Evolutionary conservation across 768 basidiomycete genomes (phyloP), one percentile per base, ranked within the genome.

Genomic region (Hemileccinum rubropunctum): DNA sequence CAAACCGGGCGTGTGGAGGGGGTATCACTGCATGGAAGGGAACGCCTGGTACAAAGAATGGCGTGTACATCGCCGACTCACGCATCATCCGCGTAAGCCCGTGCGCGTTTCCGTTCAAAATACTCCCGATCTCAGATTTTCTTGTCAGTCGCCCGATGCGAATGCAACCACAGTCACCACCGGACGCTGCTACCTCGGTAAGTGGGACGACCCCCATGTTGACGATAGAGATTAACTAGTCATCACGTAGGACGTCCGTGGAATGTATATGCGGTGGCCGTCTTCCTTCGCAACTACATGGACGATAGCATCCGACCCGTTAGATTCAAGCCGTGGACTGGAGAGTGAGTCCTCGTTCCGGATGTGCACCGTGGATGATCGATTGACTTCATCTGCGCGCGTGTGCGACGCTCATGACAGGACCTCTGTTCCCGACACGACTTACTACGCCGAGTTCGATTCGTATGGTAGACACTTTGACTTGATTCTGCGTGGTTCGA

Each of bases 11-110:
- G 0, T 84, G 81, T 48, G 84, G 83, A 0, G 85, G 84, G 3
- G 83, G 82, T 1, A 73, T 86, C 14, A 76, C 76, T 10, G 84
- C 84, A 0, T 86, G 84, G 84, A 76, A 75, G 47, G 83, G 84
- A 3, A 77, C 75, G 13, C 4, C 9, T 14, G 51, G 48, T 17
- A 14, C 78, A 72, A 8, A 71, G 69, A 2, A 78, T 50, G 81
- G 81, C 2, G 79, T 78, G 7, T 84, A 81, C 58, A 76, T 84
- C 11, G 61, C 75, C 1, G 64, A 81, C 54, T 82, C 82, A 0
- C 69, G 60, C 3, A 78, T 85, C 48, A 81, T 81, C 13, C 73
- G 81, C 33, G 82, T 80, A 59, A 45, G 48, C 17, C 23, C 4
- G 7, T 7, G 15, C 38, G 40, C 23, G n/a, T 21, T 7, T 2